Evolutionary conservation across 768 basidiomycete species (phyloP).

Genomic region (Grammothele lineata): DNA sequence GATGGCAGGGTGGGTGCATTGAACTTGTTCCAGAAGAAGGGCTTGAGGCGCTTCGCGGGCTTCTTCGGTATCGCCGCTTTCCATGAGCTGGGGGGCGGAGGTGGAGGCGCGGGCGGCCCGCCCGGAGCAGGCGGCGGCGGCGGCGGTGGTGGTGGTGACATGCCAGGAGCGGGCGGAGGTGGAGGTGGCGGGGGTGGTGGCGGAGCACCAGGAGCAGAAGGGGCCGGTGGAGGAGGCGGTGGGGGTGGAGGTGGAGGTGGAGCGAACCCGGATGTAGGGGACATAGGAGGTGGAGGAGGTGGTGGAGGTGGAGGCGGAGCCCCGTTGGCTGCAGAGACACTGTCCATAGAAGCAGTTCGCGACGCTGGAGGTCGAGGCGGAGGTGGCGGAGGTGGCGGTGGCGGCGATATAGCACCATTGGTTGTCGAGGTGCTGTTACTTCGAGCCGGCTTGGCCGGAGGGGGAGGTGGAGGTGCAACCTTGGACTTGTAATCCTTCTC

Average conservation of each 20-base stretch:
- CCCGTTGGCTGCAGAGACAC: not conserved
- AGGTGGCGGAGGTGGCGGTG: conserved; percentile 5
- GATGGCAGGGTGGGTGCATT: conserved; percentile 34
- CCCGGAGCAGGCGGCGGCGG: conserved; percentile 22
- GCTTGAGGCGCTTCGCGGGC: conserved; percentile 63
- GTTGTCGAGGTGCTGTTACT: conserved; percentile 4
- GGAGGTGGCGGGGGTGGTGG: conserved; percentile 18
- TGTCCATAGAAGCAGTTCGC: not conserved
- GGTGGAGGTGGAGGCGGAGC: conserved; percentile 3
- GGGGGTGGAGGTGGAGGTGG: conserved; percentile 31
- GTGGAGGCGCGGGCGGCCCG: conserved; percentile 30
- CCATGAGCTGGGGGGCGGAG: conserved; percentile 35
- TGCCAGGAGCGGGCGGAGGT: conserved; percentile 19
- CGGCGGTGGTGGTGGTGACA: conserved; percentile 36
- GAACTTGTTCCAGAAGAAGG: conserved; percentile 91
- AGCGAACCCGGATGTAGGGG: conserved; percentile 15
- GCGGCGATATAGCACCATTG: not conserved
- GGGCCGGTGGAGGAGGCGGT: conserved; percentile 26
- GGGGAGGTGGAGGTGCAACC: conserved; percentile 62
- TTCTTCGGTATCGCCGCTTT: conserved; percentile 23
- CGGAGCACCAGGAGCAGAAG: conserved; percentile 12
- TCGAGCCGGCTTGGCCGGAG: conserved; percentile 37
- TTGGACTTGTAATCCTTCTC: conserved; percentile 72
- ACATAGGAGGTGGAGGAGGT: conserved; percentile 21
- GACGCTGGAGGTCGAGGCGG: not conserved